Conservation (phyloP, 768 basidiomycete species). For the Agaricus blazei region DNA sequence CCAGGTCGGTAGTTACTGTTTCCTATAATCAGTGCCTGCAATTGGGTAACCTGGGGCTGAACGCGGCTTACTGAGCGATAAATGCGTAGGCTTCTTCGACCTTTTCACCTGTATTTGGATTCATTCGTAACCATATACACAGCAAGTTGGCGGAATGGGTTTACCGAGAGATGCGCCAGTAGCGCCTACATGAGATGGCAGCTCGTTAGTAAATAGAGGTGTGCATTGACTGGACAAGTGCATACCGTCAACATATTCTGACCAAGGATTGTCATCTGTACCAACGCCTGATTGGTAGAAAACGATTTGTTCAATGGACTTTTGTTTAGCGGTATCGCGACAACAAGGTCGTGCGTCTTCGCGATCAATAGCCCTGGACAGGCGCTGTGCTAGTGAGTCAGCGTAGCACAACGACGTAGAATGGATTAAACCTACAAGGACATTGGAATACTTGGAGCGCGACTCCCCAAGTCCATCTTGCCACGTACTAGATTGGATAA, state of each 20-base stretch:
- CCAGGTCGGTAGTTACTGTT: constrained; percentile 63
- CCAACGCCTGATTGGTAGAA: constrained; percentile 63
- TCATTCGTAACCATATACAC: constrained; percentile 1
- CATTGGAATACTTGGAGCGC: constrained; percentile 49
- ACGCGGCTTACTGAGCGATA: constrained; percentile 60
- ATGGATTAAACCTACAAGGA: constrained; percentile 37
- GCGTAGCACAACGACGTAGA: background rate
- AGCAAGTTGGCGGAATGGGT: constrained; percentile 5
- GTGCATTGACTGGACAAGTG: background rate
- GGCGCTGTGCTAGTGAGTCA: constrained; percentile 30
- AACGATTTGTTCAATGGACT: constrained; percentile 52
- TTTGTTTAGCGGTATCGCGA: background rate
- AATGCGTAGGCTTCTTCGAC: constrained; percentile 80
- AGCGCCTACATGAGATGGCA: constrained; percentile 36
- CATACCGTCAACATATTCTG: constrained; percentile 56
- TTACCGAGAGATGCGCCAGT: constrained; percentile 59
- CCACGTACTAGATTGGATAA: constrained; percentile 50
- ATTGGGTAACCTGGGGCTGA: background rate
- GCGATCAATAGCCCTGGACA: constrained; percentile 47
- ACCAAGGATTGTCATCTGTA: constrained; percentile 51
- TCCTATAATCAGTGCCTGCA: background rate
- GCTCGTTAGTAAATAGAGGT: background rate
- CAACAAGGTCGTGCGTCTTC: constrained; percentile 35
- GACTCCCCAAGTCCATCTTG: constrained; percentile 53
- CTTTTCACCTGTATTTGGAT: constrained; percentile 46